Evolutionary conservation across 192 early-diverging fungal genomes (phyloP), one percentile per base, ranked within the genome.

Genomic region (Kappamyces sp.): DNA sequence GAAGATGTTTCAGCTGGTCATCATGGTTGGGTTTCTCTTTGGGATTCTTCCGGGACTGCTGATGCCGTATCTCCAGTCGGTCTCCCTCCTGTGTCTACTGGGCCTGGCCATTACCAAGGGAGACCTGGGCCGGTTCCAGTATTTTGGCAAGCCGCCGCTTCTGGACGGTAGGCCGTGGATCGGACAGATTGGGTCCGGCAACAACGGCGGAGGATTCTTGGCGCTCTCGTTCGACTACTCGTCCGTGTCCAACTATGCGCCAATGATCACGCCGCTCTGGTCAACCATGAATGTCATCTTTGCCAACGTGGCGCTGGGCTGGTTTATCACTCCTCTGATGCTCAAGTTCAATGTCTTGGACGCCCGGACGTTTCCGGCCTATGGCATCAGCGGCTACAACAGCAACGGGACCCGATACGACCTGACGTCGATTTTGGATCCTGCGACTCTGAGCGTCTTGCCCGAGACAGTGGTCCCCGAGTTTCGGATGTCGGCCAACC

Each of bases 221-320:
- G 81, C 77, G 51, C 82, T 91, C 38, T 75, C 82, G 4, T 60
- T 90, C 8, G 89, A 91, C 69, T 91, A 88, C 88, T 81, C 73
- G 53, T 69, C 78, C 32, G 74, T 88, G 15, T 73, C 74, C 34
- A 66, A 76, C 5, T 78, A 81, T 40, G 67, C 71, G 34, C 85
- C 88, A 5, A 65, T 91, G 12, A 82, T 79, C 30, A 85, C 84
- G 39, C 91, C 91, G 22, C 88, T 79, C 72, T 75, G 76, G 57
- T 74, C 82, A 15, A 74, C 80, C 41, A 78, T 79, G 63, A 90
- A 89, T 58, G 77, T 86, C 59, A 77, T 88, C 59, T 79, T 77
- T 4, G 84, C 84, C 3, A 84, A 85, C 49, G 69, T 83, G n/a
- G 72, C 86, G 15, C 78, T 86, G 40, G 83, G 87, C 69, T 91